Evolutionary conservation across 345 rosid species (phyloP).

Genomic region (Adansonia digitata): DNA sequence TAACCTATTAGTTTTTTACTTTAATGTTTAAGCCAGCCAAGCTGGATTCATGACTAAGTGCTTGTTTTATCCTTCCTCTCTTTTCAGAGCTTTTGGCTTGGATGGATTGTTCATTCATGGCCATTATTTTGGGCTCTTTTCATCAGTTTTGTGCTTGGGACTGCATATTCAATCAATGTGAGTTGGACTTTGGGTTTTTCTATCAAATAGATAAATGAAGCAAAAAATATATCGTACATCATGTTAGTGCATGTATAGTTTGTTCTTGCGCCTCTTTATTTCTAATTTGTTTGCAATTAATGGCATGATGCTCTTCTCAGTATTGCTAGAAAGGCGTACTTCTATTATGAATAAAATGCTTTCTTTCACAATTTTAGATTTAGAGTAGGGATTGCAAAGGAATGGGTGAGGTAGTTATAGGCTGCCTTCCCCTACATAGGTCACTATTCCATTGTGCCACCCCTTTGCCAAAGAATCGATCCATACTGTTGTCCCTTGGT

Average conservation of each 20-base stretch:
- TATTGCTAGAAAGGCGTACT: neutral
- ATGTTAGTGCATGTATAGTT: neutral
- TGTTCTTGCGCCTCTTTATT: neutral
- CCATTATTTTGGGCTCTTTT: constrained; percentile 96
- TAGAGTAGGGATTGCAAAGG: neutral
- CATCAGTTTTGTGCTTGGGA: constrained; percentile 84
- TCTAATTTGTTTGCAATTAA: neutral
- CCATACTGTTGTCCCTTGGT: neutral
- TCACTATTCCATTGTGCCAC: neutral
- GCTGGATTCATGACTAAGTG: constrained; percentile 10
- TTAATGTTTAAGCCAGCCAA: neutral
- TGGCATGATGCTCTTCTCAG: neutral
- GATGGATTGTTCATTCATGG: constrained; percentile 87
- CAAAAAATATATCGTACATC: neutral
- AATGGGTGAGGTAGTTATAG: neutral
- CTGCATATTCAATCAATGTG: constrained; percentile 93
- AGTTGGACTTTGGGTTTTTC: constrained; percentile 22
- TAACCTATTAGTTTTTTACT: neutral
- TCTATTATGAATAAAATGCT: neutral
- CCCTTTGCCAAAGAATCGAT: neutral
- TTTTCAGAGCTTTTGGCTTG: constrained; percentile 84
- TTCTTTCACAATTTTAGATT: neutral
- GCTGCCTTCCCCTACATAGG: neutral
- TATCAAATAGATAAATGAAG: neutral
- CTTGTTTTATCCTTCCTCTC: neutral